phyloP scores from a whole-genome alignment of 1,284 basidiomycete genomes.

The Leccinum ponderosum region DNA sequence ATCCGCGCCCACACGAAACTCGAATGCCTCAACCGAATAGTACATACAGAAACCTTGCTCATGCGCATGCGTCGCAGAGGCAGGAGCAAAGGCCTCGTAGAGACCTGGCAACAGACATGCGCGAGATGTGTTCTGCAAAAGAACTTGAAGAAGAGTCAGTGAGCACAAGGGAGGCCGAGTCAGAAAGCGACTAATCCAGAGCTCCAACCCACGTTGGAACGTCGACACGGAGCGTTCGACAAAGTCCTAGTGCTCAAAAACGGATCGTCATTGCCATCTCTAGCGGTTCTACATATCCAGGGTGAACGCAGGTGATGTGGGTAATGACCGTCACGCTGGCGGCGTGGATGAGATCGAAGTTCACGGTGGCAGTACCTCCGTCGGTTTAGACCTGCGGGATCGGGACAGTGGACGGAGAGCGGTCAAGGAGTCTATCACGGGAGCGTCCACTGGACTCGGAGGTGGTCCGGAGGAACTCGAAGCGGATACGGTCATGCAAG shows the following conservation, averaged over 20 bases:
- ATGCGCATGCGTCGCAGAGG: constrained; percentile 29
- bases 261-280: constrained; percentile 32
- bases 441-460: constrained; percentile 10
- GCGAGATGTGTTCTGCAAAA: constrained; percentile 24
- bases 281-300: constrained; percentile 14
- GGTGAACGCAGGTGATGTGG: neutral
- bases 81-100: constrained; percentile 33
- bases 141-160: constrained; percentile 13
- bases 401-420: constrained; percentile 6
- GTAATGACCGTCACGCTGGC: neutral
- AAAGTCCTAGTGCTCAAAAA: constrained; percentile 7
- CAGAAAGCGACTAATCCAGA: constrained; percentile 20
- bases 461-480: constrained; percentile 26
- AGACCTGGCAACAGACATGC: constrained; percentile 28
- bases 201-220: neutral
- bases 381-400: neutral
- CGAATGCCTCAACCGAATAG: constrained; percentile 24
- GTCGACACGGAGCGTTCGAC: neutral
- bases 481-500: constrained; percentile 17
- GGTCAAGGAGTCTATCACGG: constrained; percentile 21
- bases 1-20: neutral
- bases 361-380: neutral
- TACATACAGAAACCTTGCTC: constrained; percentile 34
- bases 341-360: neutral
- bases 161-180: constrained; percentile 23